Conservation (phyloP, 208 protist species). For the Novymonas esmeraldas region DNA sequence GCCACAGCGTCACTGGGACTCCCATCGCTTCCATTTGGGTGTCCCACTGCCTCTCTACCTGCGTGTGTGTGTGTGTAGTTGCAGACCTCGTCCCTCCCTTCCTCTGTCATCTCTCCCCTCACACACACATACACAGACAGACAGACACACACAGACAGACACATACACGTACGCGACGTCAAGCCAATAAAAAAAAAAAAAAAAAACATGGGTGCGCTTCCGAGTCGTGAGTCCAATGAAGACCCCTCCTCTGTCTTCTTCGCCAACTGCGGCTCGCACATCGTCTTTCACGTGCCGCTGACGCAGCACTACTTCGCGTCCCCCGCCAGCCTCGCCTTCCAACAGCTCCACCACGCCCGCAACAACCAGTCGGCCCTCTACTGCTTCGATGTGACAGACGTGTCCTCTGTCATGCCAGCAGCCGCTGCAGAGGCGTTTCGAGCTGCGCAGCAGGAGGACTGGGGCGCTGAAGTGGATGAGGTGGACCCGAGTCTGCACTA, state of each 20-base stretch:
- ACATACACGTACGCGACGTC: too few species aligned
- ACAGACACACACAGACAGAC: too few species aligned
- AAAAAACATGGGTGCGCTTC: constrained; percentile 55
- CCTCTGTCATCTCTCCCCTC: too few species aligned
- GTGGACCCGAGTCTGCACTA: constrained; percentile 45
- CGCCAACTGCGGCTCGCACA: constrained; percentile 43
- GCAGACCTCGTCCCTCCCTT: too few species aligned
- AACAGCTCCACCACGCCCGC: constrained; percentile 50
- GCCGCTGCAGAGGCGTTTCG: constrained; percentile 29
- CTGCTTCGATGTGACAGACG: constrained; percentile 43
- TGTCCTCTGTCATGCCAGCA: constrained; percentile 24
- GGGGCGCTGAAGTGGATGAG: constrained; percentile 40
- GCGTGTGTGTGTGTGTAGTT: too few species aligned
- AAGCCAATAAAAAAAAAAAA: too few species aligned
- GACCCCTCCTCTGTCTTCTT: constrained; percentile 47
- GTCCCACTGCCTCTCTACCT: too few species aligned
- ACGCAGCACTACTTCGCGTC: constrained; percentile 63
- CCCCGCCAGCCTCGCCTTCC: constrained; percentile 45
- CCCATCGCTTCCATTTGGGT: too few species aligned
- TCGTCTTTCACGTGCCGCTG: constrained; percentile 51
- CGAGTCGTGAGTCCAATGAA: constrained; percentile 61
- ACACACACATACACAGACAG: too few species aligned
- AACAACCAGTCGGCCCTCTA: constrained; percentile 58
- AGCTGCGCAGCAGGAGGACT: constrained; percentile 32
- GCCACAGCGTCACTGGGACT: too few species aligned